These are phyloP conservation scores for Cladosporium austrohemisphaericum DNA, from an alignment of 2,329 filamentous ascomycete species.

Conservation along the genomic window DNA sequence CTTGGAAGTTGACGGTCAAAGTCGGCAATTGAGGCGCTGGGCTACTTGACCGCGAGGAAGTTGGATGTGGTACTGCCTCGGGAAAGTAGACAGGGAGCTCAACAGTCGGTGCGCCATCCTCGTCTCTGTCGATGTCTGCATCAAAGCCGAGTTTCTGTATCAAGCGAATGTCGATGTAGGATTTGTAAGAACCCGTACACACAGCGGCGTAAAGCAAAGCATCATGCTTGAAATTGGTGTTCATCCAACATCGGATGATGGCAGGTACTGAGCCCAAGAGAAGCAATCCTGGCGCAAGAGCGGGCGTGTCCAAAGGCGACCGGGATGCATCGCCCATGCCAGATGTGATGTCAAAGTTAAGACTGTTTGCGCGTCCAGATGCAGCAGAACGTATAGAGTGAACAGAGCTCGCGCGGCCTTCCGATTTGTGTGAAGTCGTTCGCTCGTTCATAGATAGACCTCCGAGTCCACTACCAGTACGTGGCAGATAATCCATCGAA, in stretches of 20 bases:
- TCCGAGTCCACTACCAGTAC: constrained; percentile 64
- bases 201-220: constrained; percentile 86
- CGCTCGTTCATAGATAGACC: constrained; percentile 82
- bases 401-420: constrained; percentile 86
- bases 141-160: constrained; percentile 70
- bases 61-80: constrained; percentile 77
- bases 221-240: constrained; percentile 82
- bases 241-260: constrained; percentile 94
- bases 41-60: constrained; percentile 68
- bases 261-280: constrained; percentile 85
- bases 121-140: constrained; percentile 43
- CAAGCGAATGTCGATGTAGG: constrained; percentile 72
- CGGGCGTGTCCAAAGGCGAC: constrained; percentile 67
- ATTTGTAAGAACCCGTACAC: constrained; percentile 87
- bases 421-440: constrained; percentile 89
- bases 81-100: constrained; percentile 83
- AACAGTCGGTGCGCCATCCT: constrained; percentile 63
- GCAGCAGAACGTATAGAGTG: constrained; percentile 74
- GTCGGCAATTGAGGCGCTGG: constrained; percentile 76
- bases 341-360: constrained; percentile 76
- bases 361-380: constrained; percentile 79
- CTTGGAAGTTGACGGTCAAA: constrained; percentile 74
- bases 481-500: constrained; percentile 77
- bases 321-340: constrained; percentile 61
- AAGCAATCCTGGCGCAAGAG: constrained; percentile 78